Percentiles rank a stretch among this genome's conserved stretches.
These are phyloP conservation scores for Astragalus membranaceus DNA, from an alignment of 306 rosid genomes.

Conservation along the genomic window DNA sequence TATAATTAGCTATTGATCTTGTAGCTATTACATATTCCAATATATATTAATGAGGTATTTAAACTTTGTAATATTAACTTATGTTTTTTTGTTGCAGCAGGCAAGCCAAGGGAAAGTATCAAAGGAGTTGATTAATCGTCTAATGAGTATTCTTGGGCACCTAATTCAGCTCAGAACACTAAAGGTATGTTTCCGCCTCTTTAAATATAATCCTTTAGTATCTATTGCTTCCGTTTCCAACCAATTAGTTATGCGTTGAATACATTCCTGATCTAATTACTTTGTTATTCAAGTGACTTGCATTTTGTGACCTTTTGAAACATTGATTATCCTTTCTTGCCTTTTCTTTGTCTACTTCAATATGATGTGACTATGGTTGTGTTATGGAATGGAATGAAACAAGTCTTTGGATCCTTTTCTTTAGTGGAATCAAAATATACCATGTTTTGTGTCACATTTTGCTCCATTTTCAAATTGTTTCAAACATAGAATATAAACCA, in stretches of 20 bases:
- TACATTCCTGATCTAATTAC: neutral
- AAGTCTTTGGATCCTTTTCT: neutral
- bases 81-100: conserved; percentile 52
- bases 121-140: conserved; percentile 75
- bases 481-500: neutral
- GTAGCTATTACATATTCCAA: no score
- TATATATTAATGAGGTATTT: neutral
- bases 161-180: conserved; percentile 92
- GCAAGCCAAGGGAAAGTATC: conserved; percentile 93
- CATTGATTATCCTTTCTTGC: neutral
- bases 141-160: conserved; percentile 91
- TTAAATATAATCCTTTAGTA: neutral
- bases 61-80: neutral
- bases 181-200: conserved; percentile 49
- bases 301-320: neutral
- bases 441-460: neutral
- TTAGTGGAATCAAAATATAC: neutral
- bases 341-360: conserved; percentile 1
- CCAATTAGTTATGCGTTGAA: neutral
- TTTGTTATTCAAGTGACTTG: neutral
- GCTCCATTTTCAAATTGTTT: neutral
- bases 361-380: neutral
- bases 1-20: no score
- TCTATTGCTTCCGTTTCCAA: conserved; percentile 5
- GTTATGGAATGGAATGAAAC: neutral